These are phyloP conservation scores for Fraxinus greggii DNA, from an alignment of 305 asterid genomes.

Conservation along the genomic window DNA sequence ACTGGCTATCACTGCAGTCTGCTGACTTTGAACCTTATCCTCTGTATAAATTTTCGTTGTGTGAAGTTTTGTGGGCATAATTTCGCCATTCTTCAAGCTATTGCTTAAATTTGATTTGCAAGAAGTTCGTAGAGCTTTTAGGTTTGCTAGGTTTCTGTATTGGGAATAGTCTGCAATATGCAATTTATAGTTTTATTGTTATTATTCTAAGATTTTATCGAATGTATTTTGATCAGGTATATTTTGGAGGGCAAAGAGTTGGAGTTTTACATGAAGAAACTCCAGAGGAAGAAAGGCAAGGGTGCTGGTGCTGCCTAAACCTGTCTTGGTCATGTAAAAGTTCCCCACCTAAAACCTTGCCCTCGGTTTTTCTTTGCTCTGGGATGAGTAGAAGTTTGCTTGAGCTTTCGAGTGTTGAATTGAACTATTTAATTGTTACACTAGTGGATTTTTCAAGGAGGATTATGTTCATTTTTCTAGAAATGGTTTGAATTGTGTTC, in stretches of 20 bases:
- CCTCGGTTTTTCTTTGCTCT: neutral
- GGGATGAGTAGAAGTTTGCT: neutral
- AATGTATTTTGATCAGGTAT: conserved; percentile 21
- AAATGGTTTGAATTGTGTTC: neutral
- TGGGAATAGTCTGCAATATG: neutral
- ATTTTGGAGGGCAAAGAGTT: conserved; percentile 34
- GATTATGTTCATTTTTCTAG: neutral
- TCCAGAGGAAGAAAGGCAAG: conserved; percentile 36
- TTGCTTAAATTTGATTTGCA: neutral
- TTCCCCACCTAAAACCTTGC: neutral
- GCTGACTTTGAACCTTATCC: neutral
- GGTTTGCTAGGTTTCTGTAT: neutral
- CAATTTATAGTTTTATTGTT: neutral
- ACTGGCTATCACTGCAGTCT: neutral
- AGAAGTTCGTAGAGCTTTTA: neutral
- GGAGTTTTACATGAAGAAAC: conserved; percentile 31
- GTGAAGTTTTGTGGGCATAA: neutral
- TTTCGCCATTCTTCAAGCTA: neutral
- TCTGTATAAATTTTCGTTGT: neutral
- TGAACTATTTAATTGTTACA: neutral
- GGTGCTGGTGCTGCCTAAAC: conserved; percentile 28
- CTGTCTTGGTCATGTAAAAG: neutral
- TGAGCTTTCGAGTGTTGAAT: neutral
- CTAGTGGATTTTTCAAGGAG: neutral
- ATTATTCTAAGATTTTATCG: neutral